These are phyloP conservation scores for Fusarium sp. DNA, from an alignment of 2,329 filamentous ascomycete species.

Conservation along the genomic window DNA sequence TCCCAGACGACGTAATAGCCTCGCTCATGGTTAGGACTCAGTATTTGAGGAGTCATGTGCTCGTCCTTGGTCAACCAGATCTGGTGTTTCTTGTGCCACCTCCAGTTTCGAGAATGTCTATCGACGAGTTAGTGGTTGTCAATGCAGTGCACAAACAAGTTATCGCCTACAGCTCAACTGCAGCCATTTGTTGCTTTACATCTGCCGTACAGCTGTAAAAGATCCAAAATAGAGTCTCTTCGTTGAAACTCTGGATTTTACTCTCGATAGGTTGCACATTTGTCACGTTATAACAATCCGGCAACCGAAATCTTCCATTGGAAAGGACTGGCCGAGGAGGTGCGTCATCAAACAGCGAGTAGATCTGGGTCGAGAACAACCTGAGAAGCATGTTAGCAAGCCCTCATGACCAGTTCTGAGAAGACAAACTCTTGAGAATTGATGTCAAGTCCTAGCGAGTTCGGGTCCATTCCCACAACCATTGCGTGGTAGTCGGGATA, in stretches of 20 bases:
- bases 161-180: slow-evolving; percentile 66
- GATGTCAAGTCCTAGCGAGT: slow-evolving; percentile 66
- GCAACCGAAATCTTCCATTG: slow-evolving; percentile 63
- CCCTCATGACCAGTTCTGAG: neutral
- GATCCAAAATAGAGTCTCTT: slow-evolving; percentile 75
- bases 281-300: slow-evolving; percentile 73
- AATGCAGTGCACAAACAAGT: neutral
- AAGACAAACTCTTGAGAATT: slow-evolving; percentile 64
- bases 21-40: slow-evolving; percentile 68
- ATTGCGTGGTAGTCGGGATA: slow-evolving; percentile 70
- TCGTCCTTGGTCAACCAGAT: slow-evolving; percentile 76
- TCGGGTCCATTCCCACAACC: slow-evolving; percentile 68
- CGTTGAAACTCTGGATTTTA: slow-evolving; percentile 73
- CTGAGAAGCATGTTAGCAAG: slow-evolving; percentile 47
- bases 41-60: slow-evolving; percentile 68
- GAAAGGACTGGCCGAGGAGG: slow-evolving; percentile 64
- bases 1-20: slow-evolving; percentile 76
- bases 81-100: slow-evolving; percentile 74
- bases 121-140: slow-evolving; percentile 2
- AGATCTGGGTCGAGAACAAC: slow-evolving; percentile 66
- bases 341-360: slow-evolving; percentile 69
- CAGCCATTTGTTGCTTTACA: slow-evolving; percentile 70
- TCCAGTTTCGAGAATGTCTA: slow-evolving; percentile 71
- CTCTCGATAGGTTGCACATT: slow-evolving; percentile 72
- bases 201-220: slow-evolving; percentile 74